These are phyloP conservation scores for Clonostachys solani DNA, from an alignment of 2,329 filamentous ascomycete genomes.

Conservation along the genomic window DNA sequence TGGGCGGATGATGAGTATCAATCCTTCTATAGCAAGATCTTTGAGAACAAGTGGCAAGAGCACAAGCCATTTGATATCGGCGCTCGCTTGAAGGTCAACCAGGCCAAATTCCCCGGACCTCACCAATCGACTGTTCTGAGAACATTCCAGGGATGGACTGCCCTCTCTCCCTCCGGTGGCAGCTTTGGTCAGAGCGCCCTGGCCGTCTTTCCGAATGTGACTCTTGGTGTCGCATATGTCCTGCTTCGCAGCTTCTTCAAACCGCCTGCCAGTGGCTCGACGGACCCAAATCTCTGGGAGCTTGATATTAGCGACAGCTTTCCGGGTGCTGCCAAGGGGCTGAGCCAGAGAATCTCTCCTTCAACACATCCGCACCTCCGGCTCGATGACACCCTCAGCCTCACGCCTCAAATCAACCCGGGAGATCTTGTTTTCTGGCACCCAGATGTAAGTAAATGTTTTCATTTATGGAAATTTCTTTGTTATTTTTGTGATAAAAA, in stretches of 20 bases:
- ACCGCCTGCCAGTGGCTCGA: conserved; percentile 20
- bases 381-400: conserved; percentile 25
- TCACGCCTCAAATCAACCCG: conserved; percentile 27
- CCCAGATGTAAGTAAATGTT: conserved; percentile 21
- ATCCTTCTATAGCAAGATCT: conserved; percentile 26
- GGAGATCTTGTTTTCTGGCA: conserved; percentile 37
- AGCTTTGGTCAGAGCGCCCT: conserved; percentile 24
- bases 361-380: conserved; percentile 30
- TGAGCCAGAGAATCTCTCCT: conserved; percentile 9
- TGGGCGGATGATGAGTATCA: conserved; percentile 33
- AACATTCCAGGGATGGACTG: conserved; percentile 36
- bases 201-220: conserved; percentile 31
- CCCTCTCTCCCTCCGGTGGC: conserved; percentile 23
- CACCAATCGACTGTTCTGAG: conserved; percentile 30
- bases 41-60: conserved; percentile 24
- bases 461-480: neutral
- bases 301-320: conserved; percentile 25
- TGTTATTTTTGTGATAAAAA: neutral
- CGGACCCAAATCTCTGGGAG: conserved; percentile 29
- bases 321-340: conserved; percentile 21
- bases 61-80: conserved; percentile 30
- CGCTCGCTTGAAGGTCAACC: conserved; percentile 23
- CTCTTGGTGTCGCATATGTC: conserved; percentile 27
- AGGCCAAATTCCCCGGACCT: conserved; percentile 22
- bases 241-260: conserved; percentile 34